phyloP scores from a whole-genome alignment of 176 grass and related monocot genomes.

The Saccharum spontaneum region DNA sequence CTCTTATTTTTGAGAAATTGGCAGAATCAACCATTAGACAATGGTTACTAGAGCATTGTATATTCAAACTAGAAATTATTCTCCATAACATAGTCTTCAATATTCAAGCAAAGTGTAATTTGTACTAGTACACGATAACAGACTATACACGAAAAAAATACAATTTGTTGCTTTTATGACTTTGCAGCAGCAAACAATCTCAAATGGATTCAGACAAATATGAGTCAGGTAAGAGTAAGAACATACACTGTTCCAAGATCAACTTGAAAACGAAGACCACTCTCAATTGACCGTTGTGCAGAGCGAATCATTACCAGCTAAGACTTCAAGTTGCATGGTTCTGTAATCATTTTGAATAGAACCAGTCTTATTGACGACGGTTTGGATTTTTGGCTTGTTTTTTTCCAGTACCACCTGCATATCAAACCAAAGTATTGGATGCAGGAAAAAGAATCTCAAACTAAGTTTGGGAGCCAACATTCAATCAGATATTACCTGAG shows the following conservation, averaged over 20 bases:
- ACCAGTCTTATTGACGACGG: constrained; percentile 85
- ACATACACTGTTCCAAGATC: constrained; percentile 78
- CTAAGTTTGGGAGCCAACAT: constrained; percentile 13
- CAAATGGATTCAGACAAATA: neutral
- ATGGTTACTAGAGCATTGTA: too few relatives aligned
- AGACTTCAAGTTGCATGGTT: constrained; percentile 91
- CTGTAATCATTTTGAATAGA: constrained; percentile 91
- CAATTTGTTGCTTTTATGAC: too few relatives aligned
- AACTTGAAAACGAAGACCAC: constrained; percentile 76
- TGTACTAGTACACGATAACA: too few relatives aligned
- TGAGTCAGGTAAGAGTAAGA: constrained; percentile 2
- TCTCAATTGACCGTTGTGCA: constrained; percentile 70
- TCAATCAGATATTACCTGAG: constrained; percentile 51
- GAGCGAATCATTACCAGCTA: constrained; percentile 84
- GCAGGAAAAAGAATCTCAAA: neutral
- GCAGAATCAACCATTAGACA: too few relatives aligned
- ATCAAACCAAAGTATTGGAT: neutral
- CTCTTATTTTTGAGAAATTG: too few relatives aligned
- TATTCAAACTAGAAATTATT: too few relatives aligned
- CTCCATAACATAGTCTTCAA: too few relatives aligned
- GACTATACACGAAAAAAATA: too few relatives aligned
- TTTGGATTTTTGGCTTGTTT: constrained; percentile 94
- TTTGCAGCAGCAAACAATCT: too few relatives aligned
- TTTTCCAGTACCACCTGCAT: constrained; percentile 84
- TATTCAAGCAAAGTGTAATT: too few relatives aligned